Base-by-base conservation (phyloP, 345 rosid genomes). In the Iberis pinnata region DNA sequence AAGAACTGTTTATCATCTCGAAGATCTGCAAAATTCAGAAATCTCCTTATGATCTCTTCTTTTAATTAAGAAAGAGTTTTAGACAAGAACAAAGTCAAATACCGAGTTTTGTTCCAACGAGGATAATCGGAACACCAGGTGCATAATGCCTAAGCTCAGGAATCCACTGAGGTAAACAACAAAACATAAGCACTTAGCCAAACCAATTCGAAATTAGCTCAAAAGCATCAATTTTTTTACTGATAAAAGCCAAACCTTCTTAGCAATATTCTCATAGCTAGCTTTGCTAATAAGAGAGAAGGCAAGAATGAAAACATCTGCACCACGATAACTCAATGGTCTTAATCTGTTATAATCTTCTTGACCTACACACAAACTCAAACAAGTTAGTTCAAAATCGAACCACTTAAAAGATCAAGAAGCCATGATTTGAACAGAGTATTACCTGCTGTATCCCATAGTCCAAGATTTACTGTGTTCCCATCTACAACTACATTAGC, bases 361-460 rank as follows among this genome's bases (percentile, higher is more conserved):
- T 56, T 84, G 96, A 33, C 95, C 96, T 32, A 31, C 2, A 10
- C n/a, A 9, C 2, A 32, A n/a, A 10, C 37, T 32, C 33, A 7
- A 29, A 26, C 4, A 5, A 29, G 8, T 22, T 22, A 2, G 25
- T 22, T 43, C 38, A 36, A 26, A 69, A 27, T 15, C 6, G 15
- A 43, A 52, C 14, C 35, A 24, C 20, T 12, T 42, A 20, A 22
- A 22, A 27, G 4, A 16, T 22, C 17, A 65, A 43, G 18, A 43
- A 59, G 19, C 14, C 25, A 58, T 51, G 13, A 48, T 42, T 54
- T 37, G 24, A 25, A 69, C 61, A 6, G 16, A 29, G 19, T 33
- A 49, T 77, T 74, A 90, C 98, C 98, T 16, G 96, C 96, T 46
- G 98, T 84, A 68, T 90, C 98, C 98, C 96, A 90, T 49, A 87